These are phyloP conservation scores for Malus hybrid DNA, from an alignment of 331 rosid genomes.

Conservation along the genomic window DNA sequence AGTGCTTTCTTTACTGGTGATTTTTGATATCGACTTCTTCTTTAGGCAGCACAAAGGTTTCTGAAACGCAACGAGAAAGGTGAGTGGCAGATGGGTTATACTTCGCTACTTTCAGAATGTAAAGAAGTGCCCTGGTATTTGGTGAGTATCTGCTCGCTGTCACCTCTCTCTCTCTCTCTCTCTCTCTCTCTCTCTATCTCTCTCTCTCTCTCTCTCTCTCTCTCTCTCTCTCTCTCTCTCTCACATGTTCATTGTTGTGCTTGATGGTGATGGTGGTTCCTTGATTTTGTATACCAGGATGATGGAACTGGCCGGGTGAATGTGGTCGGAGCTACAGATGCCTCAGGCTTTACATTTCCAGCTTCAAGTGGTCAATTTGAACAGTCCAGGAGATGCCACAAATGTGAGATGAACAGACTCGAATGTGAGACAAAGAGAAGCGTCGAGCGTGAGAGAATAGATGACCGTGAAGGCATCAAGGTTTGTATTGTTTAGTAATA, in stretches of 20 bases:
- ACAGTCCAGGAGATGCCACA: conserved; percentile 75
- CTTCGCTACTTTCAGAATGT: conserved; percentile 68
- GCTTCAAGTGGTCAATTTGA: conserved; percentile 68
- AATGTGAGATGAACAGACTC: conserved; percentile 37
- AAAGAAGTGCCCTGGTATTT: conserved; percentile 89
- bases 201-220: no score
- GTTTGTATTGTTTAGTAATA: conserved; percentile 30
- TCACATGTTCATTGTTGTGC: neutral
- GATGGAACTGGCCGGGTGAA: conserved; percentile 68
- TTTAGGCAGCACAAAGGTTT: conserved; percentile 77
- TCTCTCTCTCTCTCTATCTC: neutral
- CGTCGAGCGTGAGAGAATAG: conserved; percentile 52
- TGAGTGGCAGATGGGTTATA: conserved; percentile 82
- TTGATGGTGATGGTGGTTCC: neutral
- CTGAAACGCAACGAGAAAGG: conserved; percentile 29
- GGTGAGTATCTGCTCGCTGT: conserved; percentile 38
- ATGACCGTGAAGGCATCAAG: conserved; percentile 61
- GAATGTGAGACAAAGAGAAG: conserved; percentile 51
- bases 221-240: neutral
- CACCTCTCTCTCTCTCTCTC: neutral
- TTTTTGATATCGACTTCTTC: neutral
- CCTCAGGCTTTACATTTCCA: conserved; percentile 65
- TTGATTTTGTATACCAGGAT: conserved; percentile 40
- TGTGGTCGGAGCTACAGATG: conserved; percentile 75
- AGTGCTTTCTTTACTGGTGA: neutral